A percentile compares a stretch with the other conserved stretches of the same genome.
phyloP scores from a whole-genome alignment of 164 flowering plant species.

The Hamamelis virginiana region DNA sequence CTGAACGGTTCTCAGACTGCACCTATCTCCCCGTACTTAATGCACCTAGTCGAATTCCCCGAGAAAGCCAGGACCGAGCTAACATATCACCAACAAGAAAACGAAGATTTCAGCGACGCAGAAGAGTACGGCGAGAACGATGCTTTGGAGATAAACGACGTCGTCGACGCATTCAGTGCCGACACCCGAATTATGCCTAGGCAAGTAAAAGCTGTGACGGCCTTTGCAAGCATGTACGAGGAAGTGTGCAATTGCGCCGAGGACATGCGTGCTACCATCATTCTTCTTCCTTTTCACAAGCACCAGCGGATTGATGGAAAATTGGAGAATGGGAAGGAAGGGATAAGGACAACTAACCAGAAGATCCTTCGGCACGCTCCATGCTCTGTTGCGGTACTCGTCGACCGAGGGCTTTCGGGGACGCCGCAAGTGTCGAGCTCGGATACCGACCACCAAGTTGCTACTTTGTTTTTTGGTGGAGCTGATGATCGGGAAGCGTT shows the following conservation, averaged over 20 bases:
- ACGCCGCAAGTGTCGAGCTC: slow-evolving; percentile 28
- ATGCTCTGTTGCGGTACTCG: slow-evolving; percentile 60
- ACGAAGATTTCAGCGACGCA: slow-evolving; percentile 47
- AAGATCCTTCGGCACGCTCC: slow-evolving; percentile 61
- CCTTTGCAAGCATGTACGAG: slow-evolving; percentile 41
- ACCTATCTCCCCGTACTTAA: slow-evolving; percentile 45
- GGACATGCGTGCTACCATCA: slow-evolving; percentile 49
- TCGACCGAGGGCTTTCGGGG: slow-evolving; percentile 46
- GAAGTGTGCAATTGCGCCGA: slow-evolving; percentile 58
- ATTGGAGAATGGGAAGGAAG: slow-evolving; percentile 59
- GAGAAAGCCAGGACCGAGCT: slow-evolving; percentile 28
- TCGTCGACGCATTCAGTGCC: slow-evolving; percentile 43
- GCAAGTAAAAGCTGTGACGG: slow-evolving; percentile 44
- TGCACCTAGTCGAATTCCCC: slow-evolving; percentile 66
- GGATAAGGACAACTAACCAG: slow-evolving; percentile 54
- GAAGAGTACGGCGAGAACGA: slow-evolving; percentile 69
- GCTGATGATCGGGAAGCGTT: slow-evolving; percentile 76
- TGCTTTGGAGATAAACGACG: slow-evolving; percentile 50
- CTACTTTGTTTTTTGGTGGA: slow-evolving; percentile 64
- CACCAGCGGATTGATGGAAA: slow-evolving; percentile 71
- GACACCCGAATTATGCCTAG: slow-evolving; percentile 41
- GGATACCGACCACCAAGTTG: slow-evolving; percentile 42
- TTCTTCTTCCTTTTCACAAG: slow-evolving; percentile 74
- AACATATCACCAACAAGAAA: slow-evolving; percentile 50
- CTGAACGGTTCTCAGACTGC: slow-evolving; percentile 18